Percentiles rank a stretch among this genome's conserved stretches.
Conservation (phyloP, 169 alveolate genomes). For the Plasmodium gonderi region DNA sequence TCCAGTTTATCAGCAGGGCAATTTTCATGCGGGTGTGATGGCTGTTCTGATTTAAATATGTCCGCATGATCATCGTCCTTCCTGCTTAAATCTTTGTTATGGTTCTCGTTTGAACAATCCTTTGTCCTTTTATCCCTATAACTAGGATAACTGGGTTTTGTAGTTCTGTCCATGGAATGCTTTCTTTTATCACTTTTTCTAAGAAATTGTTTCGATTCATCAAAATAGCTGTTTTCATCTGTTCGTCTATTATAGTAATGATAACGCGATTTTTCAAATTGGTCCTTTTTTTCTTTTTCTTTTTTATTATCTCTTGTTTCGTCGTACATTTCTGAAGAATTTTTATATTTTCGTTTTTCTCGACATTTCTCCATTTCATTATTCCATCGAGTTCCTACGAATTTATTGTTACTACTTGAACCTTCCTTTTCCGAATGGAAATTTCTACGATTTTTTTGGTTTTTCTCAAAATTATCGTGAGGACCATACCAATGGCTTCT, state of each 20-base stretch:
- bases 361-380: background rate
- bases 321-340: background rate
- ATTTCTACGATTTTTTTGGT: background rate
- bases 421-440: background rate
- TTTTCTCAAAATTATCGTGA: background rate
- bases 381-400: background rate
- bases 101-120: background rate
- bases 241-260: background rate
- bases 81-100: background rate
- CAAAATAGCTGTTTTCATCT: background rate
- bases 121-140: background rate
- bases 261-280: background rate
- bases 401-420: background rate
- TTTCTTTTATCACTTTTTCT: background rate
- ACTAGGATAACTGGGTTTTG: background rate
- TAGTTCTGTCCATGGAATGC: background rate
- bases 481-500: background rate
- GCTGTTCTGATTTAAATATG: background rate
- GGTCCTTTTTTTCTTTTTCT: background rate
- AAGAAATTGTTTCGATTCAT: background rate
- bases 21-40: background rate
- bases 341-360: conserved; percentile 6
- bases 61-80: background rate
- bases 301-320: background rate
- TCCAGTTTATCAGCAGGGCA: background rate